Conservation (phyloP, 148 eudicot species). For the Tetragonia tetragonoides region DNA sequence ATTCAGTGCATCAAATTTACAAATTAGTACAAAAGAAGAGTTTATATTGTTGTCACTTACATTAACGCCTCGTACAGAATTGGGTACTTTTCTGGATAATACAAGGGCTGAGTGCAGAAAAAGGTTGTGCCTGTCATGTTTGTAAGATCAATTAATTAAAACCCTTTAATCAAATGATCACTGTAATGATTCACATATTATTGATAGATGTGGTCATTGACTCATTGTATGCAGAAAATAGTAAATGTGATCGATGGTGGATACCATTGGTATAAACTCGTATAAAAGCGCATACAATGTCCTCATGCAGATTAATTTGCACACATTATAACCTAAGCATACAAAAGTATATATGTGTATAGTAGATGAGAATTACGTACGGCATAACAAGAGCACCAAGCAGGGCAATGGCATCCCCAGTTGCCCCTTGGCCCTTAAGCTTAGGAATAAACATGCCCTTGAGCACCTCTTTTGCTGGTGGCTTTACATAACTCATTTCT, state of each 20-base stretch:
- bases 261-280: no score
- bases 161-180: no score
- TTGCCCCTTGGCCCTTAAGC: conserved; percentile 52
- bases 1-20: neutral
- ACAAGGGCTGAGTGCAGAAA: conserved; percentile 89
- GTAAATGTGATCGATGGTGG: no score
- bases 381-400: conserved; percentile 78
- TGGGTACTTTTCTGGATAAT: conserved; percentile 58
- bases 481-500: conserved; percentile 60
- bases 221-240: no score
- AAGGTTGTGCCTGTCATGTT: conserved; percentile 60
- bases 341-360: neutral
- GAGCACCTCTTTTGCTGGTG: conserved; percentile 45
- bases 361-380: conserved; percentile 25
- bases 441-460: conserved; percentile 69
- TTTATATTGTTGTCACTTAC: conserved; percentile 9
- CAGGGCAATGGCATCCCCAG: conserved; percentile 68
- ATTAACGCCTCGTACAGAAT: conserved; percentile 42
- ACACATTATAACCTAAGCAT: neutral
- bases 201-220: no score
- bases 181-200: no score
- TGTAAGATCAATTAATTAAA: neutral
- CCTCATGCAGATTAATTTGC: no score
- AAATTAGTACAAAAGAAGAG: neutral
- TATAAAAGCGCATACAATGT: no score